Conservation (phyloP, 2,329 filamentous ascomycete species). For the Ascochyta rabiei region DNA sequence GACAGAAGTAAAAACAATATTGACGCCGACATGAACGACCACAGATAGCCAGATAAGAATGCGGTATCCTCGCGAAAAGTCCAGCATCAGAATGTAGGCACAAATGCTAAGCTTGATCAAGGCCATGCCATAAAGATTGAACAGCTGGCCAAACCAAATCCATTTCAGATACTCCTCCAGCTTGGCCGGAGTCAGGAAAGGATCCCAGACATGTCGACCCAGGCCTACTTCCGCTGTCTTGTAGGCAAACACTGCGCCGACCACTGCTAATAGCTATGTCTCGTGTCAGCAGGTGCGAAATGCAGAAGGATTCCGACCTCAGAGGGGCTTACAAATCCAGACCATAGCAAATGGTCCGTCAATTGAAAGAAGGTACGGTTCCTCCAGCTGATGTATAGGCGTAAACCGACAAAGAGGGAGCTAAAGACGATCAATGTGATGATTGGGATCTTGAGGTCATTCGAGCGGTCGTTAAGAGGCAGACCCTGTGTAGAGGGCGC, state of each 20-base stretch:
- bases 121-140: constrained; percentile 37
- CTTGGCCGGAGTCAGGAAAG: constrained; percentile 25
- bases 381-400: constrained; percentile 26
- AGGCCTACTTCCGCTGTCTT: constrained; percentile 27
- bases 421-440: constrained; percentile 29
- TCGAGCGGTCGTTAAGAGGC: constrained; percentile 31
- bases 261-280: constrained; percentile 26
- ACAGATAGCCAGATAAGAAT: constrained; percentile 31
- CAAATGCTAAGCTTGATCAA: constrained; percentile 38
- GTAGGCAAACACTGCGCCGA: constrained; percentile 27
- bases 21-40: constrained; percentile 26
- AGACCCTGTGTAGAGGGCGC: constrained; percentile 10
- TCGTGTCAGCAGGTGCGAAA: constrained; percentile 1
- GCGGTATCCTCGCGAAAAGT: constrained; percentile 31
- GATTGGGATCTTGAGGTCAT: constrained; percentile 32
- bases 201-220: constrained; percentile 35
- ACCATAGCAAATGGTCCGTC: constrained; percentile 35
- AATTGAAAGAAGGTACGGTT: constrained; percentile 32
- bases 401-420: constrained; percentile 29
- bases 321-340: constrained; percentile 25
- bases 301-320: not conserved
- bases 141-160: constrained; percentile 31
- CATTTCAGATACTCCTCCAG: constrained; percentile 24
- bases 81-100: constrained; percentile 34
- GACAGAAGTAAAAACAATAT: constrained; percentile 32